Conservation (phyloP, 306 rosid species). For the Glycine latifolia region DNA sequence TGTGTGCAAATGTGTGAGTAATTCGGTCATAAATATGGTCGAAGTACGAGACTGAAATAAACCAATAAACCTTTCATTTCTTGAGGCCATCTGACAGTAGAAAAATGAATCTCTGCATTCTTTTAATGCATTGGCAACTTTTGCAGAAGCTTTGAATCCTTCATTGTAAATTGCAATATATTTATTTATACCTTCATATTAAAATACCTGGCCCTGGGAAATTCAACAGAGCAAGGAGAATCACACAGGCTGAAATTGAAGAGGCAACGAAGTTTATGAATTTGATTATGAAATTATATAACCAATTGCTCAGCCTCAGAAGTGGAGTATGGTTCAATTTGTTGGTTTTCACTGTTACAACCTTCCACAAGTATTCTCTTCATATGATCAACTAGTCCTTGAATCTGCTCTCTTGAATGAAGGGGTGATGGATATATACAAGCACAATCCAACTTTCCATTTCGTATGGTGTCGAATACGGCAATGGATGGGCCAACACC, state of each 20-base stretch:
- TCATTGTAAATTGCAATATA: neutral
- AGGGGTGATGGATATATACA: slow-evolving; percentile 82
- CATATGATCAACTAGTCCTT: slow-evolving; percentile 67
- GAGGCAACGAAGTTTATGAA: slow-evolving; percentile 14
- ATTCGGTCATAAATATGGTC: neutral
- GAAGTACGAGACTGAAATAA: neutral
- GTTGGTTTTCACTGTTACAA: slow-evolving; percentile 45
- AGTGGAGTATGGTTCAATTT: slow-evolving; percentile 40
- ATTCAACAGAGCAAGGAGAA: slow-evolving; percentile 21
- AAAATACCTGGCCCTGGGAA: neutral
- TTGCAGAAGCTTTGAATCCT: neutral
- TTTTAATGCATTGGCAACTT: neutral
- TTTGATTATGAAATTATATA: neutral
- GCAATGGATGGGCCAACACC: slow-evolving; percentile 94
- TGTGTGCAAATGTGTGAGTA: neutral
- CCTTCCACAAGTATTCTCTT: slow-evolving; percentile 70
- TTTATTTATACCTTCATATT: neutral
- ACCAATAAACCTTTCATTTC: slow-evolving; percentile 33
- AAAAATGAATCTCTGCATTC: neutral
- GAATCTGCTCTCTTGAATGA: slow-evolving; percentile 86
- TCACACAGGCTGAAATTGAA: slow-evolving; percentile 32
- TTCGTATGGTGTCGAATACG: slow-evolving; percentile 70
- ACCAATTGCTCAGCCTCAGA: slow-evolving; percentile 28
- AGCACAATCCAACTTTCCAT: slow-evolving; percentile 73
- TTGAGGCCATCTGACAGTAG: neutral